Conservation (phyloP, 805 yeast species). For the Kodamaea neixiangensis region DNA sequence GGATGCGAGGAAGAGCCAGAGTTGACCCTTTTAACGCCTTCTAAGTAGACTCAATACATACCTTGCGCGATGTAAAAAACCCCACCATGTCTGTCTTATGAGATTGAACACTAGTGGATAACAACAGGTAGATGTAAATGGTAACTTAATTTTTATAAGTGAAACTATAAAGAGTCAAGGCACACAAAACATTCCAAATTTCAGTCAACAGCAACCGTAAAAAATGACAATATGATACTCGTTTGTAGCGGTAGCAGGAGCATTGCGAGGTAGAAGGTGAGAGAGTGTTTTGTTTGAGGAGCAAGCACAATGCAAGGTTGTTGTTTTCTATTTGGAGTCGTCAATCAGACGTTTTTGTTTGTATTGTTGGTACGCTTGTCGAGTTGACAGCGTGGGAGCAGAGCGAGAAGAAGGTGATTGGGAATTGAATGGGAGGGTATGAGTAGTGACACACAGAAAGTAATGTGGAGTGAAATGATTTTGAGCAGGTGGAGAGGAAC, state of each 20-base stretch:
- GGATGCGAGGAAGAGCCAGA: background rate
- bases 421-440: background rate
- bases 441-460: background rate
- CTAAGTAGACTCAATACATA: background rate
- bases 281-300: background rate
- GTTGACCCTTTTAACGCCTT: background rate
- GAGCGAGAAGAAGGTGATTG: background rate
- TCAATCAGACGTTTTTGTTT: background rate
- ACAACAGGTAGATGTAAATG: background rate
- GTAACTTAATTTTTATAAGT: background rate
- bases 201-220: conserved; percentile 6
- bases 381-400: background rate
- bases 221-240: background rate
- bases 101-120: background rate
- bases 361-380: background rate
- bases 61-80: conserved; percentile 7
- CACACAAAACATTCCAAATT: background rate
- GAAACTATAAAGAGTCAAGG: background rate
- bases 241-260: background rate
- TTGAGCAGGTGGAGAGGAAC: no score
- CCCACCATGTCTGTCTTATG: conserved; percentile 5
- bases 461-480: no score
- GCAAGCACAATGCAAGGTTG: background rate
- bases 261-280: background rate
- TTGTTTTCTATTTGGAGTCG: background rate